Conservation (phyloP, 495 filamentous ascomycete species). For the Xylaria sp. region DNA sequence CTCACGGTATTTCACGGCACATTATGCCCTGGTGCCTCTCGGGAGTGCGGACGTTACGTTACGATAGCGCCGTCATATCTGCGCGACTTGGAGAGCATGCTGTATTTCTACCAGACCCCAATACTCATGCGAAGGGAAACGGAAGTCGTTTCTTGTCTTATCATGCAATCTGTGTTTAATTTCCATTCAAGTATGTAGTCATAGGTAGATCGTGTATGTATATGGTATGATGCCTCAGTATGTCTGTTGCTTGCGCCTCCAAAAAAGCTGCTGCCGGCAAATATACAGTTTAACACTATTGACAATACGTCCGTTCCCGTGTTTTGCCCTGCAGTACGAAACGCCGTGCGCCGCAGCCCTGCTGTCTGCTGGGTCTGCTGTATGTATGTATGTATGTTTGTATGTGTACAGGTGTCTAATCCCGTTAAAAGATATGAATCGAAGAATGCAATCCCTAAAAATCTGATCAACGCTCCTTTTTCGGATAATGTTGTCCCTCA, state of each 20-base stretch:
- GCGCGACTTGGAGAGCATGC: too few species aligned
- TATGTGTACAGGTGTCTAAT: neutral
- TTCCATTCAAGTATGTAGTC: neutral
- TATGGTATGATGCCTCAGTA: neutral
- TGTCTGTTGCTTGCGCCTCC: neutral
- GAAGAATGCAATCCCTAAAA: neutral
- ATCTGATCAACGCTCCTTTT: neutral
- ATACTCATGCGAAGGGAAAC: neutral
- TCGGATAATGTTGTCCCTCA: constrained; percentile 24
- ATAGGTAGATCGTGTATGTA: neutral
- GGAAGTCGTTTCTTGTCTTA: neutral
- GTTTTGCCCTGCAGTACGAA: neutral
- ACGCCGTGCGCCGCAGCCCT: neutral
- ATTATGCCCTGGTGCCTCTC: too few species aligned
- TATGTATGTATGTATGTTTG: neutral
- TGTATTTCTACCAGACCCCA: too few species aligned
- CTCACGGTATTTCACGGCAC: too few species aligned
- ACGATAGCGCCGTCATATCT: too few species aligned
- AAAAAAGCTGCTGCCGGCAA: neutral
- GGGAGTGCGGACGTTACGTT: too few species aligned
- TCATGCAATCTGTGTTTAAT: neutral
- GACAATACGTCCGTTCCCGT: neutral
- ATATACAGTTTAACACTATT: neutral
- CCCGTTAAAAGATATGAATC: neutral
- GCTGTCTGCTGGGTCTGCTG: neutral